Evolutionary conservation across 2,329 filamentous ascomycete species (phyloP).

Genomic region (Plectosphaerella cucumerina): DNA sequence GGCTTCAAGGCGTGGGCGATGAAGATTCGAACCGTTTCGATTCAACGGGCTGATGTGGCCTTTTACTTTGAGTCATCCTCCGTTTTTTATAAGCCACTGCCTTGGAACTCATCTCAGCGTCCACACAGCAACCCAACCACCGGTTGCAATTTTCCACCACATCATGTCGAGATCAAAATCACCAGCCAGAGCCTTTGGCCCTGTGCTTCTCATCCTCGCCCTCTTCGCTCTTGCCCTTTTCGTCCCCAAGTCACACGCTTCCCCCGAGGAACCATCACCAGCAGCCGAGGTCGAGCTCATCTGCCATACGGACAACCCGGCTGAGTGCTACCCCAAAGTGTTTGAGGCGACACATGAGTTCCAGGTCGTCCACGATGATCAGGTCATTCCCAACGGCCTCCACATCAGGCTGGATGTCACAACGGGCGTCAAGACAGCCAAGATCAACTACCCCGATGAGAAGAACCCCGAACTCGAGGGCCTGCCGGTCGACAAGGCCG

Average conservation of each 20-base stretch:
- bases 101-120: neutral
- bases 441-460: constrained; percentile 58
- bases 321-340: constrained; percentile 62
- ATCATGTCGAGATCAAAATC: constrained; percentile 4
- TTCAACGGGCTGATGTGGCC: constrained; percentile 11
- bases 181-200: neutral
- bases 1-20: constrained; percentile 2
- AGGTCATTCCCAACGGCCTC: constrained; percentile 60
- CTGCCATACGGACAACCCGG: constrained; percentile 55
- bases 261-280: constrained; percentile 16
- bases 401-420: constrained; percentile 63
- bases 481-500: constrained; percentile 46
- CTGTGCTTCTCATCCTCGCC: constrained; percentile 5
- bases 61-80: constrained; percentile 13
- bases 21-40: constrained; percentile 9
- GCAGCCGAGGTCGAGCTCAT: constrained; percentile 52
- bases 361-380: constrained; percentile 58
- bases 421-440: constrained; percentile 61
- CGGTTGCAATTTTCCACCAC: neutral
- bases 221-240: constrained; percentile 7
- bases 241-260: neutral
- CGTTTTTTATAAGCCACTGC: neutral
- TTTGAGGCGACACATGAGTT: constrained; percentile 64
- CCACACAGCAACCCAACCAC: neutral
- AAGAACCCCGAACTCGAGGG: constrained; percentile 40